Evolutionary conservation across 1,139 yeast species (phyloP), one percentile per base, ranked within the genome.

Genomic region (Kodamaea suecica): DNA sequence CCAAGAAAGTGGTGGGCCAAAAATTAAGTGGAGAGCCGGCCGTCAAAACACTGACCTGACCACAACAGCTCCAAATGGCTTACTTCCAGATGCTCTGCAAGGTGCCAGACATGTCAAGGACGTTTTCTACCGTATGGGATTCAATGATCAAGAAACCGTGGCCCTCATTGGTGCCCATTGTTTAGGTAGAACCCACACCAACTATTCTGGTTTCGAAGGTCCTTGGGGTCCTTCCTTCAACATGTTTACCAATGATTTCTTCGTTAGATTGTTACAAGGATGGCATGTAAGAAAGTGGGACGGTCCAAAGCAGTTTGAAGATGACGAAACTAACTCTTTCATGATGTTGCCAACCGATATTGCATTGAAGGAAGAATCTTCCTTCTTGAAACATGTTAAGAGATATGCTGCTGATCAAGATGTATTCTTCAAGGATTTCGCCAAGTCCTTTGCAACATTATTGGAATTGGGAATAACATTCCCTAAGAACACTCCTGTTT

Each of bases 191-290:
- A 84, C 95, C 54, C 95, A 86, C 61, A 57, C 68, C 23, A 51
- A 64, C 32, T 69, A 70, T 45, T 73, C 83, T 9, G 97, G 96
- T 3, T 90, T 67, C 57, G 94, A 84, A 43, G 97, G 97, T 33
- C 95, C 95, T 34, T 90, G 97, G 97, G 94, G 92, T 38, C 92
- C 90, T 39, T 80, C 88, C 27, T 85, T 87, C 50, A 88, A 88
- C 48, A 67, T 76, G 61, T 85, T 90, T 61, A 80, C 92, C 48
- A 87, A 86, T 59, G 92, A 84, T 48, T 87, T 84, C 62, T 90
- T 63, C 67, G 79, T 76, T 42, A 72, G 85, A 52, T 73, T 90
- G 47, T 63, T 87, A 46, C 72, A 76, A 51, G 85, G 79, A 47
- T 90, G 97, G 97, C 75, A 79, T 44, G 66, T 76, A 42, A 80